phyloP scores from a whole-genome alignment of 768 basidiomycete genomes.

The Trametopsis cervina region DNA sequence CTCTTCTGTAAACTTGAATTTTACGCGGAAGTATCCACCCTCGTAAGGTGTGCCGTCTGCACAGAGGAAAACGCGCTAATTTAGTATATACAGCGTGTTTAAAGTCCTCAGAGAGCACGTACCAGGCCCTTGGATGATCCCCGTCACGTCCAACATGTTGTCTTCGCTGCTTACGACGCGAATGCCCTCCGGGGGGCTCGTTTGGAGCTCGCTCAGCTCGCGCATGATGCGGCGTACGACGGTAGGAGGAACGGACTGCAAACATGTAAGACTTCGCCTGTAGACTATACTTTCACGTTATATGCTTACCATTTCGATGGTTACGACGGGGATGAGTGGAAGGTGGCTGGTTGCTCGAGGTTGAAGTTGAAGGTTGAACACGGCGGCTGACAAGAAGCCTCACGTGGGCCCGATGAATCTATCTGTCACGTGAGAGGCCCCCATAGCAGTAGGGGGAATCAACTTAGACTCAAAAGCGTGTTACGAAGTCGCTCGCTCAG shows the following conservation, averaged over 20 bases:
- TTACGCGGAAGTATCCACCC: conserved; percentile 65
- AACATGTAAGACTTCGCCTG: not conserved
- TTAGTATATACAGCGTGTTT: not conserved
- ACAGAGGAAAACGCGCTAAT: conserved; percentile 9
- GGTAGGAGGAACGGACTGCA: conserved; percentile 39
- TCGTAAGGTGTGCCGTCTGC: conserved; percentile 62
- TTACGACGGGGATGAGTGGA: not conserved
- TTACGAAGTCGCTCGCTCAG: too few species aligned
- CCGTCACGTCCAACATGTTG: conserved; percentile 81
- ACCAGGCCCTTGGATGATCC: conserved; percentile 90
- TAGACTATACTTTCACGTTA: not conserved
- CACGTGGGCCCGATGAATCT: not conserved
- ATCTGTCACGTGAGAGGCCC: not conserved
- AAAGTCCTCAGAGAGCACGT: conserved; percentile 24
- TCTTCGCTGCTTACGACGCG: conserved; percentile 81
- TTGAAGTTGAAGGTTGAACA: not conserved
- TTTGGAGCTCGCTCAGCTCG: conserved; percentile 76
- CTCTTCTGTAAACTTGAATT: conserved; percentile 88
- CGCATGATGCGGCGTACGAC: conserved; percentile 83
- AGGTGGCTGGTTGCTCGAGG: not conserved
- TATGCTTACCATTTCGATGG: not conserved
- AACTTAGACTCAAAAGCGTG: too few species aligned
- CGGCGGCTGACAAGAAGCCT: not conserved
- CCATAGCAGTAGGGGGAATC: not conserved
- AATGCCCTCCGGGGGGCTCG: conserved; percentile 87